These are phyloP conservation scores for Rhodotorula taiwanensis DNA, from an alignment of 768 basidiomycete genomes.

Conservation along the genomic window DNA sequence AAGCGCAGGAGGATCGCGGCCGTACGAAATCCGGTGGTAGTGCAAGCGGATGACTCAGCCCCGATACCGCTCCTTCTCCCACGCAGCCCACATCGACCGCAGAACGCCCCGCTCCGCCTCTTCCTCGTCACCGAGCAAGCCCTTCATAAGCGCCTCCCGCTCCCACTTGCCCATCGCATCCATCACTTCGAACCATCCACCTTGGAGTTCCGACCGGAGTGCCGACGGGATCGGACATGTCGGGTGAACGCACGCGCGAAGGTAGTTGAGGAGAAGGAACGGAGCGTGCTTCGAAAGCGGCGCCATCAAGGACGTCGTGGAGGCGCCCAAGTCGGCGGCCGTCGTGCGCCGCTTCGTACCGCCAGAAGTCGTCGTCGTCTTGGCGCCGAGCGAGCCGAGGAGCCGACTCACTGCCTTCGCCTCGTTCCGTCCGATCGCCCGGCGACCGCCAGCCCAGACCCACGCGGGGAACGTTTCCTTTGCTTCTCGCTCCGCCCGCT, in stretches of 20 bases:
- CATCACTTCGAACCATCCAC: slow-evolving; percentile 38
- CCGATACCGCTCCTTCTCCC: slow-evolving; percentile 37
- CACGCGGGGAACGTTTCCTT: slow-evolving; percentile 28
- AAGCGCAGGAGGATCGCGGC: no score
- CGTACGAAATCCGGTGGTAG: no score
- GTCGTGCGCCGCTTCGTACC: not conserved
- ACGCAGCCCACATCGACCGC: slow-evolving; percentile 33
- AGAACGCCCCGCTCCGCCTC: slow-evolving; percentile 39
- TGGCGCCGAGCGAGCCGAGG: slow-evolving; percentile 28
- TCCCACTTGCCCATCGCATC: slow-evolving; percentile 39
- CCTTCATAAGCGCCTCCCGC: slow-evolving; percentile 40
- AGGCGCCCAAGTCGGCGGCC: not conserved
- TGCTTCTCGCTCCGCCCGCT: slow-evolving; percentile 29
- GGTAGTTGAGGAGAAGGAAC: slow-evolving; percentile 39
- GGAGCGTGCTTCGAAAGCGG: slow-evolving; percentile 41
- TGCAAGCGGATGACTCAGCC: slow-evolving; percentile 14
- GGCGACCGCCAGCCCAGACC: slow-evolving; percentile 26
- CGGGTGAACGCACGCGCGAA: slow-evolving; percentile 35
- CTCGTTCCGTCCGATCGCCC: slow-evolving; percentile 17
- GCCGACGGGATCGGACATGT: slow-evolving; percentile 31
- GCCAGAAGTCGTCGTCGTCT: slow-evolving; percentile 20
- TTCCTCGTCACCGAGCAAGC: slow-evolving; percentile 32
- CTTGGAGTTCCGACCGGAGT: slow-evolving; percentile 28
- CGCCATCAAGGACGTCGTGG: slow-evolving; percentile 31
- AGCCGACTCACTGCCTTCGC: slow-evolving; percentile 28